These are phyloP conservation scores for Parsonsia alboflavescens DNA, from an alignment of 257 asterid genomes.

Conservation along the genomic window DNA sequence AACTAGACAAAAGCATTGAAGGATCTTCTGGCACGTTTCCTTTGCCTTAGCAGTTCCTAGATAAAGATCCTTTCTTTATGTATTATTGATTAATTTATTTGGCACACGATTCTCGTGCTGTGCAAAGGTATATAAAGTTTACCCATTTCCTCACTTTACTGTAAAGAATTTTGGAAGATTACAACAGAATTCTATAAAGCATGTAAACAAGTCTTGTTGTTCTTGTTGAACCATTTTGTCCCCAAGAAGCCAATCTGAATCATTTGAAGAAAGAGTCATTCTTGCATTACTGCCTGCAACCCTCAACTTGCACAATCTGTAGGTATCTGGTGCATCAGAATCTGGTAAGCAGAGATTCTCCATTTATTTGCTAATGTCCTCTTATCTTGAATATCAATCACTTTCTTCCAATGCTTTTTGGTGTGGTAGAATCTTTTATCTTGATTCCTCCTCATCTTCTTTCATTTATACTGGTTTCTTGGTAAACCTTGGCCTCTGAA, in stretches of 20 bases:
- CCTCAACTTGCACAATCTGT: neutral
- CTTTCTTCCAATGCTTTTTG: neutral
- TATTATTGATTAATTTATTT: constrained; percentile 5
- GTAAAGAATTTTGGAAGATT: neutral
- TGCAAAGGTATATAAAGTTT: neutral
- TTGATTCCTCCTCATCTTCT: neutral
- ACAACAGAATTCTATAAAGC: neutral
- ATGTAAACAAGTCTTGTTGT: neutral
- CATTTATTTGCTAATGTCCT: neutral
- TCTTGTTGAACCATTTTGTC: neutral
- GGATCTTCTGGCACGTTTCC: neutral
- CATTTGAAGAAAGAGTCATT: too few species aligned
- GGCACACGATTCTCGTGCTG: neutral
- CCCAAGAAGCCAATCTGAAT: neutral
- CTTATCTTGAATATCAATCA: neutral
- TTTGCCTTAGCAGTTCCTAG: neutral
- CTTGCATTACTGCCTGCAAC: neutral
- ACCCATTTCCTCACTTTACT: neutral
- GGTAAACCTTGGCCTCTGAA: neutral
- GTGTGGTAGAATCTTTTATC: too few species aligned
- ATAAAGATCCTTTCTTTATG: neutral
- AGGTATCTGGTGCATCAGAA: neutral
- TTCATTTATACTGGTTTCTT: neutral
- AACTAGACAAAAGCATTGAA: neutral
- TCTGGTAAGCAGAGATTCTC: neutral